Conservation (phyloP, 352 stramenopile species). For the Pythium coloratum region DNA sequence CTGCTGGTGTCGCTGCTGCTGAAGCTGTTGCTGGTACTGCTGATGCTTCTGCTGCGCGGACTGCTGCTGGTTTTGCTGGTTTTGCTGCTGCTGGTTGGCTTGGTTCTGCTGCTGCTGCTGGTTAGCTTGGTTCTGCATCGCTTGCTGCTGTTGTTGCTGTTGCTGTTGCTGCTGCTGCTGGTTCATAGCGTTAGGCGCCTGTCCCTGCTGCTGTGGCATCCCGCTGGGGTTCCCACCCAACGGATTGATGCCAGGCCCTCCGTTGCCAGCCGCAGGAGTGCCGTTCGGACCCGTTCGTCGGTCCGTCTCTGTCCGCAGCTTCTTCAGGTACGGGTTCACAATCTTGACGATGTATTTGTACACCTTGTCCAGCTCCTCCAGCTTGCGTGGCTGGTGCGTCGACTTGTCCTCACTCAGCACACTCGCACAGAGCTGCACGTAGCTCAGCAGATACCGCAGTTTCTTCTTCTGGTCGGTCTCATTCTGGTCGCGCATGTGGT, state of each 20-base stretch:
- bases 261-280: background rate
- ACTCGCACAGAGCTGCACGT: conserved; percentile 77
- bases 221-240: conserved; percentile 7
- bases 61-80: conserved; percentile 55
- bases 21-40: conserved; percentile 34
- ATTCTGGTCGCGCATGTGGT: conserved; percentile 86
- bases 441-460: conserved; percentile 78
- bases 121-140: conserved; percentile 25
- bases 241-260: conserved; percentile 15
- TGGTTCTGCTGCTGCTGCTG: conserved; percentile 36
- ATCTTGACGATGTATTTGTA: conserved; percentile 91
- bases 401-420: conserved; percentile 79
- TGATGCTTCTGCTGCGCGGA: conserved; percentile 55
- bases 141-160: conserved; percentile 23
- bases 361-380: conserved; percentile 85
- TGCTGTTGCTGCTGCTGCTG: conserved; percentile 25
- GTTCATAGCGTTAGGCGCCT: background rate
- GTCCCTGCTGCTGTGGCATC: conserved; percentile 12
- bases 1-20: conserved; percentile 25
- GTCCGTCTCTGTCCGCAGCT: conserved; percentile 77
- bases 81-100: conserved; percentile 51
- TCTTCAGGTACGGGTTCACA: conserved; percentile 86
- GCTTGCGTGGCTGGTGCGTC: conserved; percentile 65
- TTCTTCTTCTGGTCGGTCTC: conserved; percentile 89
- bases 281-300: conserved; percentile 41